phyloP scores from a whole-genome alignment of 306 rosid species.

The Cicer chorassanicum region DNA sequence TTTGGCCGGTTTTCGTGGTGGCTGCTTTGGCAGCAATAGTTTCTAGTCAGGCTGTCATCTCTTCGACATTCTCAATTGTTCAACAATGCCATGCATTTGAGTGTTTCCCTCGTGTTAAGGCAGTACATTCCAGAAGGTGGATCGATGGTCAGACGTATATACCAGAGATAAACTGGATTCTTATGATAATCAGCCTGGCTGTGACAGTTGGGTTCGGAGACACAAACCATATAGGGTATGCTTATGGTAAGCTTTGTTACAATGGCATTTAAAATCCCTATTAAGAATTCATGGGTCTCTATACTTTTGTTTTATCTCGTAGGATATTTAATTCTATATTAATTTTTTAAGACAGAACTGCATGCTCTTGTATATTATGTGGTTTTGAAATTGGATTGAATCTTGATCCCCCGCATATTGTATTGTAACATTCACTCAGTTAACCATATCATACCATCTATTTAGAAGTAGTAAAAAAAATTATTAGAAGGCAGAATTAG shows the following conservation, averaged over 20 bases:
- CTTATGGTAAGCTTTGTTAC: conserved; percentile 66
- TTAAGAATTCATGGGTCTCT: conserved; percentile 31
- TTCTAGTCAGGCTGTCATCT: conserved; percentile 79
- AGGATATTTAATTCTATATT: conserved; percentile 30
- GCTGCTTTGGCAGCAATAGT: conserved; percentile 71
- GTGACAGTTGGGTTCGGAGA: conserved; percentile 68
- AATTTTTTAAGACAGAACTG: conserved; percentile 8
- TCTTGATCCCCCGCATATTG: background rate
- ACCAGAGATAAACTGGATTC: conserved; percentile 89
- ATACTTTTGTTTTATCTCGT: conserved; percentile 30
- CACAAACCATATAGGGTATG: conserved; percentile 58
- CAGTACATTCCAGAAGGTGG: conserved; percentile 82
- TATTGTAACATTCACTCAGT: conserved; percentile 1
- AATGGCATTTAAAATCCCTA: conserved; percentile 21
- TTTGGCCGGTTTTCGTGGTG: conserved; percentile 80
- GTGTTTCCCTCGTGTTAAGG: conserved; percentile 87
- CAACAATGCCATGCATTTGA: conserved; percentile 80
- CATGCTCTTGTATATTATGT: conserved; percentile 33
- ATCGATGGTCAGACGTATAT: conserved; percentile 78
- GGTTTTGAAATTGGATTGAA: conserved; percentile 16
- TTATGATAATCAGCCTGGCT: conserved; percentile 75
- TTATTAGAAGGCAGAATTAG: conserved; percentile 27
- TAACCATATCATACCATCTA: conserved; percentile 35
- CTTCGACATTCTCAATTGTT: conserved; percentile 69
- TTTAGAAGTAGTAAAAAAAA: conserved; percentile 26